Evolutionary conservation across 345 rosid genomes (phyloP).

Genomic region (Salix exigua): DNA sequence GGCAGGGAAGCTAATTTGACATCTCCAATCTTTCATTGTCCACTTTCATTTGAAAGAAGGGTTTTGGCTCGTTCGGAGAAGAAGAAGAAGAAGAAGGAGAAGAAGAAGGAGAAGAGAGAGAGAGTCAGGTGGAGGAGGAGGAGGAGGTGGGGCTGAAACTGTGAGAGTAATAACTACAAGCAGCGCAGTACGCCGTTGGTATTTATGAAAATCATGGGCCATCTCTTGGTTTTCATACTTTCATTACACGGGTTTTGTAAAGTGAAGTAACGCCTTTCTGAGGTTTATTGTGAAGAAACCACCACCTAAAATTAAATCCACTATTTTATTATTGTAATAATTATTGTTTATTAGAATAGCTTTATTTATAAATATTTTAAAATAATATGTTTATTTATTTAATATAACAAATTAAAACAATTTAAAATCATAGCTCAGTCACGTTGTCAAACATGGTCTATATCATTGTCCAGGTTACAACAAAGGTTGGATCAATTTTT

Average conservation of each 20-base stretch:
- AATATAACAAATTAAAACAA: too few species aligned
- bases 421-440: too few species aligned
- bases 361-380: too few species aligned
- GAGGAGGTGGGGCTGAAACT: slow-evolving; percentile 9
- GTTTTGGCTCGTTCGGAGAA: background rate
- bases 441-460: too few species aligned
- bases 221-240: background rate
- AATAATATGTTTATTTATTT: too few species aligned
- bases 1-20: background rate
- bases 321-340: too few species aligned
- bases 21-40: slow-evolving; percentile 15
- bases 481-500: too few species aligned
- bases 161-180: slow-evolving; percentile 29
- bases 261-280: background rate
- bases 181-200: slow-evolving; percentile 43
- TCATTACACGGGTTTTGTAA: background rate
- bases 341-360: too few species aligned
- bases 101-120: background rate
- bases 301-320: too few species aligned
- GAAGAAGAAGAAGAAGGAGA: background rate
- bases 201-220: slow-evolving; percentile 51
- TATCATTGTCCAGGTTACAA: too few species aligned
- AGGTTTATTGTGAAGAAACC: background rate
- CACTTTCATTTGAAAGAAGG: slow-evolving; percentile 3
- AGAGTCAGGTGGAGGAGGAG: slow-evolving; percentile 17